phyloP scores from a whole-genome alignment of 306 rosid genomes.

The Carpinus fangiana region DNA sequence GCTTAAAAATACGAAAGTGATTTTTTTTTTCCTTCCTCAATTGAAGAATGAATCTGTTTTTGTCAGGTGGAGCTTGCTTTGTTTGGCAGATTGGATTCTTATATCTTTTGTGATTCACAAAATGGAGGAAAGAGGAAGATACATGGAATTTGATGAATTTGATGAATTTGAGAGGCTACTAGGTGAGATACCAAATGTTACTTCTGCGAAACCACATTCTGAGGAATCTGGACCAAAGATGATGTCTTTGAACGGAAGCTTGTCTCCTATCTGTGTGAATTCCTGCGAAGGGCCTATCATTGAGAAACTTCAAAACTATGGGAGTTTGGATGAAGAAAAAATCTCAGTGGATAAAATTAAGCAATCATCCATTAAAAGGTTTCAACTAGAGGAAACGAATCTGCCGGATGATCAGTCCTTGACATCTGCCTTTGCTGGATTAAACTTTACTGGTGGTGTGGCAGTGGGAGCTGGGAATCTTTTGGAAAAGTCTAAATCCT shows the following conservation, averaged over 20 bases:
- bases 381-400: slow-evolving; percentile 27
- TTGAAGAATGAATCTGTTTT: slow-evolving; percentile 16
- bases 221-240: slow-evolving; percentile 28
- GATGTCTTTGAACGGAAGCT: slow-evolving; percentile 12
- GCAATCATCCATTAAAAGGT: slow-evolving; percentile 25
- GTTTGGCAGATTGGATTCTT: slow-evolving; percentile 5
- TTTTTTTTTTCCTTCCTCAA: not conserved
- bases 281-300: slow-evolving; percentile 29
- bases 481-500: slow-evolving; percentile 11
- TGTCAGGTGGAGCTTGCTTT: slow-evolving; percentile 13
- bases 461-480: slow-evolving; percentile 6
- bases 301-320: slow-evolving; percentile 26
- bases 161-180: slow-evolving; percentile 53
- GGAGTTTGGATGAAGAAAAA: slow-evolving; percentile 37
- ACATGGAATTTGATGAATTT: slow-evolving; percentile 42
- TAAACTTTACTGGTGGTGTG: slow-evolving; percentile 28
- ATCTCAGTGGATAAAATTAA: slow-evolving; percentile 30
- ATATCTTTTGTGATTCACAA: not conserved
- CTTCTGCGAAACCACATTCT: slow-evolving; percentile 37
- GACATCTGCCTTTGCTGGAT: slow-evolving; percentile 42
- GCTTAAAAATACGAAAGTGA: not conserved
- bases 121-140: slow-evolving; percentile 35
- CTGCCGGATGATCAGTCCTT: slow-evolving; percentile 39
- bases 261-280: slow-evolving; percentile 26
- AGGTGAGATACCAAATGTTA: slow-evolving; percentile 52